These are phyloP conservation scores for Arctostaphylos glauca DNA, from an alignment of 148 eudicot genomes.

Conservation along the genomic window DNA sequence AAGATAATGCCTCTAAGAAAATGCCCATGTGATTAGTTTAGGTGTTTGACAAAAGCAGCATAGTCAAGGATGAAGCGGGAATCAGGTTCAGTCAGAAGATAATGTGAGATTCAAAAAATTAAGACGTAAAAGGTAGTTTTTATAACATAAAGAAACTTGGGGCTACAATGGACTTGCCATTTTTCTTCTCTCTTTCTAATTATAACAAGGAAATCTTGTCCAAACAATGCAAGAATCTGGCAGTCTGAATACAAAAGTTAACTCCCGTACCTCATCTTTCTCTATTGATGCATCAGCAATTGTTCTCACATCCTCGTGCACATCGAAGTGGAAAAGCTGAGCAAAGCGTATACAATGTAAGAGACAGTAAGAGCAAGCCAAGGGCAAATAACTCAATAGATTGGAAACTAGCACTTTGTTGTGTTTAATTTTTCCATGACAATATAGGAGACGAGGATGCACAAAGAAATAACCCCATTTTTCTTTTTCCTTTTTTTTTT, in stretches of 20 bases:
- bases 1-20: background rate
- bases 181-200: background rate
- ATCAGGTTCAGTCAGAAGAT: too few relatives aligned
- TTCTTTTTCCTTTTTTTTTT: too few relatives aligned
- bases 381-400: background rate
- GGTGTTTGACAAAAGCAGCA: background rate
- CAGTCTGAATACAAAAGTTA: background rate
- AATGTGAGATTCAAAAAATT: too few relatives aligned
- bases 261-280: constrained; percentile 83
- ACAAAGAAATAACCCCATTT: too few relatives aligned
- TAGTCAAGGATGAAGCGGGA: too few relatives aligned
- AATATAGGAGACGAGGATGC: too few relatives aligned
- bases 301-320: constrained; percentile 96
- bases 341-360: background rate
- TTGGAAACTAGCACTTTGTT: too few relatives aligned
- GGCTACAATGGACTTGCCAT: too few relatives aligned
- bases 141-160: too few relatives aligned
- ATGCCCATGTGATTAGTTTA: background rate
- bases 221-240: background rate
- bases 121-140: too few relatives aligned
- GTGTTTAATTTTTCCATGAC: too few relatives aligned
- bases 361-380: background rate
- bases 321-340: constrained; percentile 99
- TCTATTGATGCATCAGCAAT: constrained; percentile 97
- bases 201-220: background rate